Conservation (phyloP, 805 yeast genomes). For the Saccharomyces eubayanus region DNA sequence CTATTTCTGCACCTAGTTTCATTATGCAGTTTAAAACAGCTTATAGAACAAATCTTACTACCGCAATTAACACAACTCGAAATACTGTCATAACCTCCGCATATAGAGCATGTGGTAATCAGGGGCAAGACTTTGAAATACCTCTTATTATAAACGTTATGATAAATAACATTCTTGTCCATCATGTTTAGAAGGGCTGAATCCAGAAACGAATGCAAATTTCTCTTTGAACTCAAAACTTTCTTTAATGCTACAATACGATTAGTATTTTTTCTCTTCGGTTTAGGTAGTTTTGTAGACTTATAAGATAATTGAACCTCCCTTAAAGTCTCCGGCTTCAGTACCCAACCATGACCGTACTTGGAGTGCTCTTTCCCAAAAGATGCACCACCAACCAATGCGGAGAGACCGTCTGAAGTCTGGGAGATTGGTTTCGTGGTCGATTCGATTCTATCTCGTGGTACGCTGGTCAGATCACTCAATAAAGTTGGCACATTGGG, state of each 20-base stretch:
- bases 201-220: constrained; percentile 27
- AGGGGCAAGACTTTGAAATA: constrained; percentile 29
- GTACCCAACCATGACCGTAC: neutral
- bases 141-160: constrained; percentile 28
- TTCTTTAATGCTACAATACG: constrained; percentile 27
- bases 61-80: constrained; percentile 29
- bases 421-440: constrained; percentile 5
- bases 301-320: constrained; percentile 21
- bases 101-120: constrained; percentile 29
- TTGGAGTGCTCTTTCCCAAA: neutral
- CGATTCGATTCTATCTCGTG: constrained; percentile 25
- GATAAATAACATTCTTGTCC: constrained; percentile 24
- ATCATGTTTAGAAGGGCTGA: constrained; percentile 21
- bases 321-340: neutral
- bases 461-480: constrained; percentile 26
- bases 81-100: constrained; percentile 28
- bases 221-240: constrained; percentile 24
- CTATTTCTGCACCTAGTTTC: constrained; percentile 26
- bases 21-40: constrained; percentile 27
- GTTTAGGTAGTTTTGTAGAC: constrained; percentile 29
- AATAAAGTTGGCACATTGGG: constrained; percentile 25
- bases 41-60: constrained; percentile 28
- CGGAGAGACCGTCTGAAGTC: constrained; percentile 2
- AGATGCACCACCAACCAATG: neutral
- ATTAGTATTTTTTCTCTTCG: constrained; percentile 27